Evolutionary conservation across 306 rosid species (phyloP), one percentile per base, ranked within the genome.

Genomic region (Crataegus laevigata): DNA sequence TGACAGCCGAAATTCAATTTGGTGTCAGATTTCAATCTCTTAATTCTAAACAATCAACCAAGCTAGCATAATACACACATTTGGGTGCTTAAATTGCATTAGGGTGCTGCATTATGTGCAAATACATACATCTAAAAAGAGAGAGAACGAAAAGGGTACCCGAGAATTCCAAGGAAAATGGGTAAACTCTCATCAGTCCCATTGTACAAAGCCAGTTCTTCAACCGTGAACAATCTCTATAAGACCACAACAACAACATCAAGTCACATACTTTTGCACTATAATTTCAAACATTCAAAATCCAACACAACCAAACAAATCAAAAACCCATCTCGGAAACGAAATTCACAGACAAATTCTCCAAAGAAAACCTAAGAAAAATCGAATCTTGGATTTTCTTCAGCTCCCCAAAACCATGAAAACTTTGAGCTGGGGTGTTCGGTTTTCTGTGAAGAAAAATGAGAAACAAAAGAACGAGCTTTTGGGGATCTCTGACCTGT

Each of bases 81-180:
- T 62, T 3, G 17, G 38, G 42, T 62, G 67, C 40, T 62, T 28
- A 13, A 62, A 62, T 15, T 62, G n/a, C 3, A 17, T 62, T 15
- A 38, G 42, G 42, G 42, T 38, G 43, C 43, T 40, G 43, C 12
- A 40, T 40, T 40, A 8, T 9, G 43, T 47, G 18, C 14, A 24
- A 29, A 72, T n/a, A 24, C n/a, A 24, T 42, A 65, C 30, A 71
- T 66, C 24, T 71, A 61, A 10, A 66, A 13, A 15, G 42, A 54
- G 14, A 69, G 71, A 65, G 64, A 77, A 43, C 60, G 21, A 75
- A 57, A 70, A 51, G 26, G 22, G 73, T 88, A 93, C 97, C 97
- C 98, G 28, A 93, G 96, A 84, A 93, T 89, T 85, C 97, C 98
- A 69, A 93, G 79, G 21, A 91, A 86, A 59, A 93, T 89, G 5